Base-by-base conservation (phyloP, 75 land plant genomes). In the Pseudotsuga menziesii region DNA sequence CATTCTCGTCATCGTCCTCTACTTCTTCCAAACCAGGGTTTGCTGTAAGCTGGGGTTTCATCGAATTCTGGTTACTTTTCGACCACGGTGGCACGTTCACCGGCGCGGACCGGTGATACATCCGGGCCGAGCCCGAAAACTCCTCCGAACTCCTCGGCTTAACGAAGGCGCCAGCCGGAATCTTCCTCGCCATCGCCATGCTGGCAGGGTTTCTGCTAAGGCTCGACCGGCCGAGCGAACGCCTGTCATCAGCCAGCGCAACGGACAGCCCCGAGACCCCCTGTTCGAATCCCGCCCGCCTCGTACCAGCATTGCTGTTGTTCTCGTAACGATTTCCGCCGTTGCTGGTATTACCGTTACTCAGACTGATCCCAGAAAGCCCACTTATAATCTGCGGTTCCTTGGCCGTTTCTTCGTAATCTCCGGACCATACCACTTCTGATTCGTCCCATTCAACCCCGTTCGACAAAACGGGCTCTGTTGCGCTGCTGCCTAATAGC, bases 11-110 rank as follows among this genome's bases (percentile, higher is more conserved):
- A 56, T 74, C 77, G 4, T 26, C 62, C 2, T 73, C 78, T 17
- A 23, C 84, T 19, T 79, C 89, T 76, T 79, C 84, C 35, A 69
- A 35, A 32, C 11, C 44, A 69, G 72, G 25, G 3, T 39, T 69
- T 32, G 25, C 48, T 16, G 8, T 20, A 64, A 32, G 23, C 11
- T 69, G 48, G 72, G 72, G 52, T 69, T 64, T 69, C 12, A 27
- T 41, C 57, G 35, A 25, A 59, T 41, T 25, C 26, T 29, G 27
- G 58, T 13, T 36, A 11, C 11, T n/a, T 44, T 56, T 62, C 16
- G 86, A 64, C 86, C 86, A 81, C 25, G 58, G 75, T 52, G 89
- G 89, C 20, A 87, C 83, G 39, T 78, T 78, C 35, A 87, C 84
- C 54, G 89, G 89, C 39, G 89, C 89, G 48, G 89, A 87, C 44